Conservation (phyloP, 78 protist species). For the Bodo saltans region DNA sequence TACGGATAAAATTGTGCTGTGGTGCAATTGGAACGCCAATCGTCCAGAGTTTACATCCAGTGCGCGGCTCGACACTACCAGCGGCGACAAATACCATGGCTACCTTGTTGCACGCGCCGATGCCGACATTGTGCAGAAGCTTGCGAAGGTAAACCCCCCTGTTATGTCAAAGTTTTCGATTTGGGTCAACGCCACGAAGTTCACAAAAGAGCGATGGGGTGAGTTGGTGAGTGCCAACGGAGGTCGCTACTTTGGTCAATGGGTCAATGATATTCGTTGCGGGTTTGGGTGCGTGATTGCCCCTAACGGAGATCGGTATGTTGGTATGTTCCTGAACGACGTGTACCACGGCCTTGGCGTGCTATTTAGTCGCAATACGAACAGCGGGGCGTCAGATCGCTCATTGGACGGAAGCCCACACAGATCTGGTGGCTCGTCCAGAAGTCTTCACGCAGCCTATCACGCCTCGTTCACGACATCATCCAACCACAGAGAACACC, state of each 20-base stretch:
- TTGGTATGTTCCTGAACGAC: not conserved
- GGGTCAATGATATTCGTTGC: not conserved
- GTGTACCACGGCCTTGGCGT: not conserved
- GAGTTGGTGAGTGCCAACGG: not conserved
- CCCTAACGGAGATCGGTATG: not conserved
- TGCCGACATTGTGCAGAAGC: not conserved
- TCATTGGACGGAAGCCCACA: not conserved
- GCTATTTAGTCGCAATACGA: not conserved
- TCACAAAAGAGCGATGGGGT: not conserved
- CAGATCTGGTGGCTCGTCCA: not conserved
- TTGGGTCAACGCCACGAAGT: not conserved
- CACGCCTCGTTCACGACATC: not conserved
- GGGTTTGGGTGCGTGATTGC: not conserved
- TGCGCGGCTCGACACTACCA: not conserved
- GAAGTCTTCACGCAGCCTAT: not conserved
- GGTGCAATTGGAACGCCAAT: not conserved
- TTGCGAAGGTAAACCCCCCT: not conserved
- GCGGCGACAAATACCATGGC: not conserved
- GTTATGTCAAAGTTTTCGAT: not conserved
- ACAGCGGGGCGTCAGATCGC: not conserved
- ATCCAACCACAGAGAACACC: not conserved
- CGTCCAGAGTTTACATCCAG: not conserved
- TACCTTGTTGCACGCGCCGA: not conserved
- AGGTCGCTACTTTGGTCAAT: slow-evolving; percentile 15
- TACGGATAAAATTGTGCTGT: not conserved